phyloP scores from a whole-genome alignment of 73 alveolate species.

The Stentor coeruleus region DNA sequence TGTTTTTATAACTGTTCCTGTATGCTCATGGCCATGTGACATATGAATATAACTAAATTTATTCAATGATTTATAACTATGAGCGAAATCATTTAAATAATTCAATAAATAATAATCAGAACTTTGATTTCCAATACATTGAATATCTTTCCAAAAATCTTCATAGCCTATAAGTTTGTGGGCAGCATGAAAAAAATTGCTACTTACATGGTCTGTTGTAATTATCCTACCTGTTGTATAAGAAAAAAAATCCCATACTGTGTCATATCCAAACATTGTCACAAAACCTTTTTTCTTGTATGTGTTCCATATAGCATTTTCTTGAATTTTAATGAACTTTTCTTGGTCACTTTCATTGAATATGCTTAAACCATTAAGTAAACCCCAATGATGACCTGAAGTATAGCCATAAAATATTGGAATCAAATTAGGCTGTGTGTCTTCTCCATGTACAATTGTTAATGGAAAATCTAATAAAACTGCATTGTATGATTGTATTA shows the following conservation, averaged over 20 bases:
- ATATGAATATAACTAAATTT: background rate
- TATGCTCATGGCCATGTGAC: conserved; percentile 1
- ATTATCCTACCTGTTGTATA: background rate
- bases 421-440: background rate
- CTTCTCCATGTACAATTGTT: background rate
- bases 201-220: conserved; percentile 3
- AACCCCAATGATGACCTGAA: background rate
- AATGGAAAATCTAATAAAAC: background rate
- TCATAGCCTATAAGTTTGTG: conserved; percentile 1
- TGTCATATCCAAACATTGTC: conserved; percentile 19
- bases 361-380: background rate
- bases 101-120: background rate
- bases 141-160: background rate
- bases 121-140: background rate
- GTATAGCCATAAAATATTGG: conserved; percentile 10
- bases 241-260: conserved; percentile 10
- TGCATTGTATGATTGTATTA: background rate
- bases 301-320: background rate
- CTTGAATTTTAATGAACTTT: background rate
- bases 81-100: background rate
- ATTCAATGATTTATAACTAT: background rate
- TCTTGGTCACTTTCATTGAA: background rate
- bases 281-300: background rate
- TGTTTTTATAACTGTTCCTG: conserved; percentile 8
- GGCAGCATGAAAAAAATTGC: conserved; percentile 13